A percentile compares a stretch with the other conserved stretches of the same genome.
Evolutionary conservation across 164 flowering plant species (phyloP).

Genomic region (Stephania japonica): DNA sequence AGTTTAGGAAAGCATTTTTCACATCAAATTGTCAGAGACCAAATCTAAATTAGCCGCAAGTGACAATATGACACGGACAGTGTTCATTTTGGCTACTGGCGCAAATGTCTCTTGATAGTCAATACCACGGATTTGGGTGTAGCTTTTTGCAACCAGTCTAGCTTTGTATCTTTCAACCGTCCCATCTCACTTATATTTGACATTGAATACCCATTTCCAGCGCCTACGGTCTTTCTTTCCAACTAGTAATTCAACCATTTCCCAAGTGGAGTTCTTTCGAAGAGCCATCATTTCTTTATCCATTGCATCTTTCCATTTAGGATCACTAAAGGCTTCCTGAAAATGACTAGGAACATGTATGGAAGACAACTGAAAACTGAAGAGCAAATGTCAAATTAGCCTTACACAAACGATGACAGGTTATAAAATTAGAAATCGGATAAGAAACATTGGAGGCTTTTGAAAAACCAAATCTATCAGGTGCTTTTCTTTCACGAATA

Average conservation of each 20-base stretch:
- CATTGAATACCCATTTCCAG: too few species aligned
- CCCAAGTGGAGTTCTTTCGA: background rate
- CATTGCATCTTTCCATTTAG: background rate
- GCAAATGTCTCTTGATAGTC: background rate
- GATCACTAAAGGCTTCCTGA: background rate
- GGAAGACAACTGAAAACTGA: too few species aligned
- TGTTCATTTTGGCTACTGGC: background rate
- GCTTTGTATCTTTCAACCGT: background rate
- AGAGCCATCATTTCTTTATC: conserved; percentile 1
- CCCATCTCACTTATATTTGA: background rate
- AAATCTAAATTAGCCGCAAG: conserved; percentile 2
- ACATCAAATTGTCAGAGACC: background rate
- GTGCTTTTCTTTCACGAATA: too few species aligned
- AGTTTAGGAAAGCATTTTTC: background rate
- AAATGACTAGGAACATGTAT: conserved; percentile 4
- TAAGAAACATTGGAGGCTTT: too few species aligned
- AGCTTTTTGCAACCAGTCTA: background rate
- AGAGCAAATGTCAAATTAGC: too few species aligned
- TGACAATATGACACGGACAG: background rate
- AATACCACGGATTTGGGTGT: background rate
- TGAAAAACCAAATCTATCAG: too few species aligned
- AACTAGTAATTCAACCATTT: background rate
- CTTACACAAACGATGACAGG: too few species aligned
- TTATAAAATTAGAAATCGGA: too few species aligned
- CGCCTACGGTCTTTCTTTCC: background rate